Conservation (phyloP, 345 rosid species). For the Jatropha curcas region DNA sequence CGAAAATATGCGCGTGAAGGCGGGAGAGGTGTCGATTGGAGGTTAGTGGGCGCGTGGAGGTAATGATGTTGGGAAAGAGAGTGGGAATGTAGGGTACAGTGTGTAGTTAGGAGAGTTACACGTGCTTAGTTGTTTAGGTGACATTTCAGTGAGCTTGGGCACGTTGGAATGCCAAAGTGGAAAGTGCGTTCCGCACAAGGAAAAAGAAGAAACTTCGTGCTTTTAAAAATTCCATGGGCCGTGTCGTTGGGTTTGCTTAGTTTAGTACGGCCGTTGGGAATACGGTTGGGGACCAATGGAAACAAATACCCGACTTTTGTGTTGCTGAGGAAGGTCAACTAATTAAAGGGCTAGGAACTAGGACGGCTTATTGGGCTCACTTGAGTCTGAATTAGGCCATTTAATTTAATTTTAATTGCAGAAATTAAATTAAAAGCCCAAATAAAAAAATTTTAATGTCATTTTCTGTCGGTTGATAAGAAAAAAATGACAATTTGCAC, state of each 20-base stretch:
- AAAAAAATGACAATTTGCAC: too few relatives aligned
- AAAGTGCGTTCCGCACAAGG: neutral
- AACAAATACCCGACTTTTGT: neutral
- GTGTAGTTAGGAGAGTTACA: neutral
- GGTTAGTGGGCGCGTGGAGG: neutral
- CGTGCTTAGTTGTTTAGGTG: neutral
- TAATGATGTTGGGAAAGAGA: neutral
- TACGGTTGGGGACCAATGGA: neutral
- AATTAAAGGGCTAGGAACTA: too few relatives aligned
- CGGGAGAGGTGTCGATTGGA: neutral
- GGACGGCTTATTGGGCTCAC: too few relatives aligned
- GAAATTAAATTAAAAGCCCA: too few relatives aligned
- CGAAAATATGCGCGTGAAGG: neutral
- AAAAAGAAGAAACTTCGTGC: neutral
- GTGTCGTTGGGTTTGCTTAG: neutral
- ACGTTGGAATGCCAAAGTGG: conserved; percentile 12
- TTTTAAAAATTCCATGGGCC: neutral
- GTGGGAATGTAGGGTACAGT: neutral
- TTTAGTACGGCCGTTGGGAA: neutral
- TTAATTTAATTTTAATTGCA: too few relatives aligned
- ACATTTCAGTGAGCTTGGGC: neutral
- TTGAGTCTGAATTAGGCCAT: too few relatives aligned
- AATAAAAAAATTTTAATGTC: too few relatives aligned
- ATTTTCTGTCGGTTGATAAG: too few relatives aligned
- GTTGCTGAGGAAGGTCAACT: neutral